phyloP scores from a whole-genome alignment of 176 grass and related monocot species.

The Ensete ventricosum region DNA sequence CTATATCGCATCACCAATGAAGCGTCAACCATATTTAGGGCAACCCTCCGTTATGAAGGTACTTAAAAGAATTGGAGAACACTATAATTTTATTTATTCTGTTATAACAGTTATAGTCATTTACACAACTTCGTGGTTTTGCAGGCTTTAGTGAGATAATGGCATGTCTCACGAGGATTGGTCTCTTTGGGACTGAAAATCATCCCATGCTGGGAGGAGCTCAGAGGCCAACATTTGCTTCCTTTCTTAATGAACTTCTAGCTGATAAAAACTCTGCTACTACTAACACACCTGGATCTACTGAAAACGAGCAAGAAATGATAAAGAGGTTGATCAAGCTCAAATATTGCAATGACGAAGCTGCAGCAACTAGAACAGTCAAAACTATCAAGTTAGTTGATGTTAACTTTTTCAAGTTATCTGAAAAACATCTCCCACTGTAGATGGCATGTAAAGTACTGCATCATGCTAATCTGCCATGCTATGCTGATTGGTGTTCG shows the following conservation, averaged over 20 bases:
- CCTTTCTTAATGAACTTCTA: conserved; percentile 59
- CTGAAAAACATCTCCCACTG: background rate
- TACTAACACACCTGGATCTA: conserved; percentile 8
- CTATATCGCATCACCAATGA: conserved; percentile 81
- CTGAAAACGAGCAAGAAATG: conserved; percentile 49
- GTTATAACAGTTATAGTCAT: conserved; percentile 8
- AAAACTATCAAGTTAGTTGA: conserved; percentile 83
- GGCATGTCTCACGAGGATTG: conserved; percentile 51
- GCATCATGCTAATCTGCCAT: background rate
- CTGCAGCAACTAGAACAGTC: conserved; percentile 50
- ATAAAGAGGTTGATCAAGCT: conserved; percentile 41
- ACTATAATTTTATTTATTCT: background rate
- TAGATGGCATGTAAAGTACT: background rate
- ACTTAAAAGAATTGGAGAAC: background rate
- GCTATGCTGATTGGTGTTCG: background rate
- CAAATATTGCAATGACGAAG: conserved; percentile 57
- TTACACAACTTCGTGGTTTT: conserved; percentile 12
- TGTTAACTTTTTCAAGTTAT: conserved; percentile 11
- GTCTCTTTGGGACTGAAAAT: conserved; percentile 48
- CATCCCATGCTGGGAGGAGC: conserved; percentile 49
- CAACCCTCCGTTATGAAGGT: conserved; percentile 95
- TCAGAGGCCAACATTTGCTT: conserved; percentile 37
- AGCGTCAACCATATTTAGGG: conserved; percentile 76
- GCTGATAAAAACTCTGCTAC: conserved; percentile 15
- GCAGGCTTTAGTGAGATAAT: conserved; percentile 94